These are phyloP conservation scores for Pseudopyricularia javanii DNA, from an alignment of 2,329 filamentous ascomycete species.

Conservation along the genomic window DNA sequence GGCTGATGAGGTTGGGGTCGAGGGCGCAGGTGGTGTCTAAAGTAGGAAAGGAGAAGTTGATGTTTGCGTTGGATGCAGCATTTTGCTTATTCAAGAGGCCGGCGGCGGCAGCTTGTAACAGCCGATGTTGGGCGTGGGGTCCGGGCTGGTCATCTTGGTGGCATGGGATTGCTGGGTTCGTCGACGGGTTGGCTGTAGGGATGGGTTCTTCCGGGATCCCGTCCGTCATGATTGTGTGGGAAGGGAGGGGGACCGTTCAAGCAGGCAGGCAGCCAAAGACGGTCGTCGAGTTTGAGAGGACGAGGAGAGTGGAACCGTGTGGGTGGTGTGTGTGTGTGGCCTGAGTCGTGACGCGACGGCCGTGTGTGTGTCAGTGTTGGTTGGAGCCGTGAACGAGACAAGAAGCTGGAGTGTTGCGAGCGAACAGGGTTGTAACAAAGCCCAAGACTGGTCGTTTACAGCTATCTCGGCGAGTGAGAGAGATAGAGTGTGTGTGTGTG, in stretches of 20 bases:
- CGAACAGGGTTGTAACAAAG: background rate
- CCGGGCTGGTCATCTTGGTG: slow-evolving; percentile 1
- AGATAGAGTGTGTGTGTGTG: no score
- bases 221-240: slow-evolving; percentile 2
- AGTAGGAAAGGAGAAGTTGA: slow-evolving; percentile 1
- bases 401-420: background rate
- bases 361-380: background rate
- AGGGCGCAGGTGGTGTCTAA: background rate
- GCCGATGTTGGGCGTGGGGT: background rate
- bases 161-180: background rate
- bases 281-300: background rate
- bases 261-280: background rate
- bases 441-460: no score
- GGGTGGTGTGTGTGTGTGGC: background rate
- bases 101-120: slow-evolving; percentile 3
- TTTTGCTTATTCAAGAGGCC: slow-evolving; percentile 2
- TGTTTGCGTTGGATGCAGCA: slow-evolving; percentile 3
- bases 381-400: background rate
- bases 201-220: slow-evolving; percentile 1
- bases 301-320: background rate
- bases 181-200: slow-evolving; percentile 10
- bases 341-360: background rate
- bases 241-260: background rate
- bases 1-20: background rate
- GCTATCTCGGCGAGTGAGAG: no score